Base-by-base conservation (phyloP, 2,329 filamentous ascomycete genomes). In the Paracorniculantispora psalliotae region DNA sequence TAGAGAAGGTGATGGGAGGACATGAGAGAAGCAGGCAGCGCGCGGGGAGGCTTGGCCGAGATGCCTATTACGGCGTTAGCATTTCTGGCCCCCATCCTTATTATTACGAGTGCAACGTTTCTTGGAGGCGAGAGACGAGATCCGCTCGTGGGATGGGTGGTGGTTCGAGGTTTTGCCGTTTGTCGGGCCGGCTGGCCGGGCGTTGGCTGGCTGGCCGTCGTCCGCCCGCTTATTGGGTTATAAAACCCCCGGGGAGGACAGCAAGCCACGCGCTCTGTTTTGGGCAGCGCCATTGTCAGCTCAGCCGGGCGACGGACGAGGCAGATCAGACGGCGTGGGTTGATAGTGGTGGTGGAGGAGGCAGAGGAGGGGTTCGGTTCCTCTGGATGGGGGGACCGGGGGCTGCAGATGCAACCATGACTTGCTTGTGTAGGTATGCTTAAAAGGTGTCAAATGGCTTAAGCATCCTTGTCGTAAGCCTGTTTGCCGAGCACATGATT, bases 51-150 rank as follows among this genome's bases (percentile, higher is more conserved):
- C 9, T 30, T 15, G 19, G 44, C 44, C 35, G 48, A 49, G 35
- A 57, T 57, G 46, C 54, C 54, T 57, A 57, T 57, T 57, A 44
- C 41, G 54, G 44, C 17, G 28, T 57, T n/a, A 43, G 25, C 46
- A 57, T 48, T 37, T 37, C 33, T 37, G 5, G 10, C 33, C 33
- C 43, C 19, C 28, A 8, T 30, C 54, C 25, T 43, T 48, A n/a
- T n/a, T n/a, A n/a, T 23, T 28, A 8, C 46, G 54, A 50, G 46
- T 50, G 54, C 46, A 57, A 57, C 54, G 54, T 57, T 57, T 57
- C 54, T 49, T 57, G 54, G 33, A 19, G 25, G 8, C 10, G 6
- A 21, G 21, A 7, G 13, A 56, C 43, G 10, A 56, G 46, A 57
- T 49, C 44, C 8, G 54, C 54, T 17, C n/a, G 37, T 28, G 52